A percentile compares a stretch with the other conserved stretches of the same genome.
Evolutionary conservation across 208 protist species (phyloP).

Genomic region (Spongospora subterranea): DNA sequence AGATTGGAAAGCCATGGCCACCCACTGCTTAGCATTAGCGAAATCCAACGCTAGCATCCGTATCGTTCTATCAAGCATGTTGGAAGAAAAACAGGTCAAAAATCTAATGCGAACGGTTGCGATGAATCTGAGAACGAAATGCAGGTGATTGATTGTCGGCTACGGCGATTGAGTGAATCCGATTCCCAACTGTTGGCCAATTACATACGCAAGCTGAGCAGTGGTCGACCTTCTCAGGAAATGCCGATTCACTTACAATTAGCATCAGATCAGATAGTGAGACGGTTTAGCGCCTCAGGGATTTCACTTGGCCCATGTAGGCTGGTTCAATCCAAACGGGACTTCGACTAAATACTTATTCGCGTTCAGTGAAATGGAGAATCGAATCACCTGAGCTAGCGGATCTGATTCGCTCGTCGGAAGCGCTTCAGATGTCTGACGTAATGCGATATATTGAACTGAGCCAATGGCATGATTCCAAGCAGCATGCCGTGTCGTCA

Average conservation of each 20-base stretch:
- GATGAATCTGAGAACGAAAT: too few relatives aligned
- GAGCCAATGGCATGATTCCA: not conserved
- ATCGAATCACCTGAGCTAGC: not conserved
- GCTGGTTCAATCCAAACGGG: too few relatives aligned
- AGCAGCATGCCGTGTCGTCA: not conserved
- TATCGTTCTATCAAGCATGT: not conserved
- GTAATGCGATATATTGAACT: constrained; percentile 17
- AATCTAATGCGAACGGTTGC: too few relatives aligned
- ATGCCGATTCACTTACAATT: too few relatives aligned
- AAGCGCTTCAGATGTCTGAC: not conserved
- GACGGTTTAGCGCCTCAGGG: too few relatives aligned
- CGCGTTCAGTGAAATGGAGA: constrained; percentile 8
- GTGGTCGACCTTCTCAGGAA: too few relatives aligned
- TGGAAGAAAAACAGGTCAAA: constrained; percentile 3
- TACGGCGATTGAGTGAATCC: not conserved
- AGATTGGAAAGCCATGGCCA: not conserved
- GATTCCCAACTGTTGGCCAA: not conserved
- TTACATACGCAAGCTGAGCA: too few relatives aligned
- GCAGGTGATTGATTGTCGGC: not conserved
- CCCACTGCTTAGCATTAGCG: not conserved
- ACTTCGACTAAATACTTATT: too few relatives aligned
- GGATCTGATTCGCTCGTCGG: not conserved
- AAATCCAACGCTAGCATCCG: not conserved
- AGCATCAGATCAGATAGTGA: too few relatives aligned
- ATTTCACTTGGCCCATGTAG: too few relatives aligned